phyloP scores from a whole-genome alignment of 345 rosid genomes.

The Pugionium dolabratum region DNA sequence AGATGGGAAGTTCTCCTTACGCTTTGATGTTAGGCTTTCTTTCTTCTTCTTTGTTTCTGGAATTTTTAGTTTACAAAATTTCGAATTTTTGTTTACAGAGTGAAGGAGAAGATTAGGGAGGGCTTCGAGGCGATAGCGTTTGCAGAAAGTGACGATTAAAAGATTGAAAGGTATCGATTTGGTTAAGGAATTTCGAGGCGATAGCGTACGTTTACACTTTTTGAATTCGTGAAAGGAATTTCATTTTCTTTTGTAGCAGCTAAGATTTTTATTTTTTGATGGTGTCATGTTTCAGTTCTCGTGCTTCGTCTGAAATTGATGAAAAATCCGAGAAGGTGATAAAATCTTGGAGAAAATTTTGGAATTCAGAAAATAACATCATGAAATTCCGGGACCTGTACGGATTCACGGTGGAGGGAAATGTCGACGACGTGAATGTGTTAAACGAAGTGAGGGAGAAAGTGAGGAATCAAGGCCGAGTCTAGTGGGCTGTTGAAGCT shows the following conservation, averaged over 20 bases:
- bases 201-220: background rate
- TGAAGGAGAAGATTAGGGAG: background rate
- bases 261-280: conserved; percentile 10
- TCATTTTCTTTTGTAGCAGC: background rate
- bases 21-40: too few relatives aligned
- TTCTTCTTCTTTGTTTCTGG: too few relatives aligned
- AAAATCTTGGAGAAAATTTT: background rate
- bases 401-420: conserved; percentile 96
- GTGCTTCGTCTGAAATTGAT: conserved; percentile 41
- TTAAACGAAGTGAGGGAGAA: conserved; percentile 96
- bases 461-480: conserved; percentile 91
- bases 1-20: too few relatives aligned
- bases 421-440: conserved; percentile 95
- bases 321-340: too few relatives aligned
- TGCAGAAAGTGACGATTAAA: conserved; percentile 40
- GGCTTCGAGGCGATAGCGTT: conserved; percentile 39
- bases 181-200: background rate
- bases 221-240: background rate
- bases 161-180: conserved; percentile 33
- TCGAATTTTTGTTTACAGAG: too few relatives aligned
- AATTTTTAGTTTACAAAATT: too few relatives aligned
- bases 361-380: conserved; percentile 19
- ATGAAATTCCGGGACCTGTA: conserved; percentile 96
- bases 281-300: too few relatives aligned
- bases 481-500: conserved; percentile 99